Percentiles rank a stretch among this genome's conserved stretches.
Evolutionary conservation across 768 basidiomycete species (phyloP).

Genomic region (Gymnopilus dilepis): DNA sequence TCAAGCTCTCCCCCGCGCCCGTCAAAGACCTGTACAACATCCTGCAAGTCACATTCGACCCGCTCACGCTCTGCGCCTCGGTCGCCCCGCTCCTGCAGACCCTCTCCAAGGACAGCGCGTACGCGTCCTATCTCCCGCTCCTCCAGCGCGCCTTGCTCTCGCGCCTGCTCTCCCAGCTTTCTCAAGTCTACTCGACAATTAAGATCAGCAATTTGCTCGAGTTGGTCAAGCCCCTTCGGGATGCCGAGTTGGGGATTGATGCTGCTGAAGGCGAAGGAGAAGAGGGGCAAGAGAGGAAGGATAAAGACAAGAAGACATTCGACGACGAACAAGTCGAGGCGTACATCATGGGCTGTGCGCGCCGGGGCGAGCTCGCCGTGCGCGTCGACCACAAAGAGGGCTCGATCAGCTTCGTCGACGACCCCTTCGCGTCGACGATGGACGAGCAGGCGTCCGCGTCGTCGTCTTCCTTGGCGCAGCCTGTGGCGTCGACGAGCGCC

Average conservation of each 20-base stretch:
- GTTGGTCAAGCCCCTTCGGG: slow-evolving; percentile 78
- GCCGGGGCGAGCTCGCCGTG: slow-evolving; percentile 84
- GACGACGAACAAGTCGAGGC: slow-evolving; percentile 85
- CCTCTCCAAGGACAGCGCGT: slow-evolving; percentile 61
- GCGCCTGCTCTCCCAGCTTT: slow-evolving; percentile 87
- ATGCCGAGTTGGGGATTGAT: slow-evolving; percentile 50
- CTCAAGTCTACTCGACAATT: slow-evolving; percentile 91
- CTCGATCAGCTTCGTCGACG: slow-evolving; percentile 84
- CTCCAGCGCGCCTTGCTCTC: slow-evolving; percentile 91
- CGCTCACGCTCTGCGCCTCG: slow-evolving; percentile 78
- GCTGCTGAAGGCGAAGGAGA: too few species aligned
- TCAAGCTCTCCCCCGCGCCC: slow-evolving; percentile 74
- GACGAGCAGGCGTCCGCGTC: too few species aligned
- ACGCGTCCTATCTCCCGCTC: slow-evolving; percentile 85
- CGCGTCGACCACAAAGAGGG: slow-evolving; percentile 89
- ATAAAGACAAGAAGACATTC: slow-evolving; percentile 38
- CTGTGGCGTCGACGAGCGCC: slow-evolving; percentile 27
- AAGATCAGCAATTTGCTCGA: slow-evolving; percentile 77
- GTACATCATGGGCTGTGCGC: slow-evolving; percentile 92
- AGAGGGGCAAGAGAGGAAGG: not conserved
- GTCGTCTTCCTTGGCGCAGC: too few species aligned
- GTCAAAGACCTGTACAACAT: slow-evolving; percentile 85
- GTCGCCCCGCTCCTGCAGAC: slow-evolving; percentile 78
- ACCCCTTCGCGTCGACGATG: slow-evolving; percentile 61
- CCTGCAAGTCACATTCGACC: slow-evolving; percentile 93